Conservation (phyloP, 176 grass and related monocot genomes). For the Elymus sibiricus region DNA sequence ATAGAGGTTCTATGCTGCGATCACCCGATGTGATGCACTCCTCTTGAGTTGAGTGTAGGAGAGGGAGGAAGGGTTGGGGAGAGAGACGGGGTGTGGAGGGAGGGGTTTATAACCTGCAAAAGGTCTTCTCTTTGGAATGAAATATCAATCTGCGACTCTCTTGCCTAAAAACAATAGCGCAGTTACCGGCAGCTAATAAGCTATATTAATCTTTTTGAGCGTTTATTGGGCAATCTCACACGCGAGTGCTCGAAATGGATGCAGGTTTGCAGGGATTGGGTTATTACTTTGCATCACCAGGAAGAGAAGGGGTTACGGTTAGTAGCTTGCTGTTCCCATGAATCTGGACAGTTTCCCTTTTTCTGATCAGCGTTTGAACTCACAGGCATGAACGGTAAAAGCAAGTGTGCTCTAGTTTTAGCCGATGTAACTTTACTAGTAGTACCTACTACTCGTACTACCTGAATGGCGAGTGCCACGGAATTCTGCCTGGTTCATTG, state of each 20-base stretch:
- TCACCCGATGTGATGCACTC: not conserved
- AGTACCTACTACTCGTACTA: not conserved
- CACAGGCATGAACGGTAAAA: not conserved
- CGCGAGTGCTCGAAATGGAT: not conserved
- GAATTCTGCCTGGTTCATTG: slow-evolving; percentile 24
- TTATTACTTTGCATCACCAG: not conserved
- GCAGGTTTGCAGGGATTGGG: not conserved
- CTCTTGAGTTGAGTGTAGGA: not conserved
- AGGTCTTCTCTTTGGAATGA: not conserved
- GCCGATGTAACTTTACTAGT: not conserved
- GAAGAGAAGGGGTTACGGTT: not conserved
- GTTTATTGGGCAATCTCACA: no score
- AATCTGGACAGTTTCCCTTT: slow-evolving; percentile 34
- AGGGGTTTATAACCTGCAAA: slow-evolving; percentile 34
- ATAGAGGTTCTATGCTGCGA: not conserved
- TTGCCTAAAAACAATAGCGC: not conserved
- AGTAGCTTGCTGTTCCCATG: not conserved
- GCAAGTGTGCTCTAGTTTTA: slow-evolving; percentile 19
- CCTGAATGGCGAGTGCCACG: not conserved
- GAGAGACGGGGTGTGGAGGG: not conserved
- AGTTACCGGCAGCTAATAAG: not conserved
- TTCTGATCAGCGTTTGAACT: not conserved
- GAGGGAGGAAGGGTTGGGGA: not conserved
- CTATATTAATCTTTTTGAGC: not conserved
- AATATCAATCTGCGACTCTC: not conserved